Evolutionary conservation across 2,329 filamentous ascomycete species (phyloP), one percentile per base, ranked within the genome.

Genomic region (Sordariomycetes sp.): DNA sequence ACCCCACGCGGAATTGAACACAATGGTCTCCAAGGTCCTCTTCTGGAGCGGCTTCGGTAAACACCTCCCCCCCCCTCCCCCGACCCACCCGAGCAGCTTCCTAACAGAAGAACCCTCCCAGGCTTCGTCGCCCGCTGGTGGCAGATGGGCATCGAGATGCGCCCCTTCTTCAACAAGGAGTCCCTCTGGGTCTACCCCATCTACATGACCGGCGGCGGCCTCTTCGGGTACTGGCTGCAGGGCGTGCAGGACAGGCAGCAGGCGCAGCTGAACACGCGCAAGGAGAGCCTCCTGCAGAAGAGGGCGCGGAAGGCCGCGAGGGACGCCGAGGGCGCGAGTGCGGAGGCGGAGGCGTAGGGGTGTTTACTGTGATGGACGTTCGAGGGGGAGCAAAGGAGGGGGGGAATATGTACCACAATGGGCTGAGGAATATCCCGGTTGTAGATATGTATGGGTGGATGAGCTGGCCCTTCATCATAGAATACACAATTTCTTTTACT

Each of bases 61-160:
- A 81, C 78, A 61, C 63, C 53, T 58, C 59, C 59, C 61, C 62
- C 55, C 56, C 40, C 34, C 37, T 43, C 24, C 11, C 48, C 18
- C 24, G 11, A 16, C 43, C 6, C 18, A 18, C n/a, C 14, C 55
- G 56, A 54, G 58, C 59, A 51, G 40, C 53, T 40, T 48, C n/a
- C 28, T n/a, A 46, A 28, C 32, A 4, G 28, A n/a, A 18, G 16
- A 40, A 3, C 3, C 12, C 12, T 11, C n/a, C 46, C 55, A 99
- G 94, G 94, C 79, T 76, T 97, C 68, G 91, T 89, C 70, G 88
- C 92, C 70, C 89, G 93, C 67, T 83, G 94, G 74, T 97, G 92
- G 90, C 94, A 97, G 76, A 87, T 99, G 72, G 94, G 93, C 69
- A 94, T 99, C 72, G 91, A 99, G 79, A 96, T 96, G 91, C 90